Base-by-base conservation (phyloP, 2,329 filamentous ascomycete genomes). In the Epichloe elymi region DNA sequence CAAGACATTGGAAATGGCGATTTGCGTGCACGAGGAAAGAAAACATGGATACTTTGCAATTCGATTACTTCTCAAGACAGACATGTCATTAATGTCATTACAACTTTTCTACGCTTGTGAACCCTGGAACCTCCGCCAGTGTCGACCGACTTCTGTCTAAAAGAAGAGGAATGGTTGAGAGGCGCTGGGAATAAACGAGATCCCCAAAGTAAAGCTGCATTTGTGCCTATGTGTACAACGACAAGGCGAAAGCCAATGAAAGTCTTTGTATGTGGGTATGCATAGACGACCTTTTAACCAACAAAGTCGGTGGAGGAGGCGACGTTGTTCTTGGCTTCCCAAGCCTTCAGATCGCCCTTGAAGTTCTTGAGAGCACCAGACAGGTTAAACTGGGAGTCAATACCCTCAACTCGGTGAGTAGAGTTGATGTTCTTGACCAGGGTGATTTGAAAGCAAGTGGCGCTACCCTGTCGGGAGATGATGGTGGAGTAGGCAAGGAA, bases 401-500 rank as follows among this genome's bases (percentile, higher is more conserved):
- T 76, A 50, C 88, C 88, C 61, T 93, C 82, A 57, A 91, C 72
- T 61, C 88, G 84, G 74, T 95, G 88, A 36, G 83, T 88, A 43
- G 86, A 85, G 76, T 95, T 95, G 70, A 94, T 78, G 74, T 95
- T 95, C 83, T 95, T 95, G 69, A 93, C 86, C 55, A 90, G 72
- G 35, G 82, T 83, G 65, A 95, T 87, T 74, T 95, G 88, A 75
- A 82, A 95, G 78, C 88, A 94, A 41, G 86, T 90, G 49, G 88
- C 88, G 61, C 78, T 76, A 60, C 89, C 88, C 71, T 95, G 88
- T 65, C 89, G 83, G 43, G 88, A 88, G 67, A 80, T 79, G 66
- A 95, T 95, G 67, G 85, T 88, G 33, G 86, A 88, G 68, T 82
- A 90, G 58, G 87, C 86, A 56, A 95, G 79, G 80, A 95, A 95